These are phyloP conservation scores for Pulveroboletus ravenelii DNA, from an alignment of 768 basidiomycete species.

Conservation along the genomic window DNA sequence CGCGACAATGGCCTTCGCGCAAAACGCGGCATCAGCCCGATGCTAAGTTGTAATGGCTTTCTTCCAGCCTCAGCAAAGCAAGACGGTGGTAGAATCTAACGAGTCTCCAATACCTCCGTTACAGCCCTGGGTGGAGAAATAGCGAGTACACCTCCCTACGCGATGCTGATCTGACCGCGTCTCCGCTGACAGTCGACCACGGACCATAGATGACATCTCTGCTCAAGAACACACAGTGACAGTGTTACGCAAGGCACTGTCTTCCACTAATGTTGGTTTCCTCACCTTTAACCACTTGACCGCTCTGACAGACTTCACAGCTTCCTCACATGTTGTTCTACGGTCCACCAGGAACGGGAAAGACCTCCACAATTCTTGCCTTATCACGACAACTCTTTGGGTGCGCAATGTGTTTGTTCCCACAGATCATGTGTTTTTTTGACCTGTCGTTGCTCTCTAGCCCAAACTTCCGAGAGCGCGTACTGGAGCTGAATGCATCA, in stretches of 20 bases:
- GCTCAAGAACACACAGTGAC: slow-evolving; percentile 96
- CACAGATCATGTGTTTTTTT: background rate
- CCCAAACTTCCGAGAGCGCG: slow-evolving; percentile 87
- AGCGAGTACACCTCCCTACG: slow-evolving; percentile 48
- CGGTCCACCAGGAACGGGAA: slow-evolving; percentile 97
- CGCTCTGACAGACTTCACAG: slow-evolving; percentile 41
- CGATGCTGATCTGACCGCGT: background rate
- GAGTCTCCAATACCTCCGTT: slow-evolving; percentile 50
- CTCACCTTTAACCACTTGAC: background rate
- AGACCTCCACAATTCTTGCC: slow-evolving; percentile 97
- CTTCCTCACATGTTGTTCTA: slow-evolving; percentile 99
- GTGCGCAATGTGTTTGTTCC: slow-evolving; percentile 38
- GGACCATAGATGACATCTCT: slow-evolving; percentile 96
- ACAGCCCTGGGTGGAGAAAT: slow-evolving; percentile 99
- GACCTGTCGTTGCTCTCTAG: slow-evolving; percentile 36
- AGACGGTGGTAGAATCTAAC: slow-evolving; percentile 37
- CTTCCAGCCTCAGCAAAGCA: slow-evolving; percentile 49
- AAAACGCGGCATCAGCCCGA: background rate
- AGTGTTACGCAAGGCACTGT: slow-evolving; percentile 85
- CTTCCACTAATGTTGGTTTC: slow-evolving; percentile 78
- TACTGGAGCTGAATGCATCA: slow-evolving; percentile 96
- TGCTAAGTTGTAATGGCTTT: slow-evolving; percentile 50
- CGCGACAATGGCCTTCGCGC: slow-evolving; percentile 18
- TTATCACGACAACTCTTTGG: slow-evolving; percentile 92
- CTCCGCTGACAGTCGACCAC: slow-evolving; percentile 67